Percentiles rank a stretch among this genome's conserved stretches.
Evolutionary conservation across 169 alveolate species (phyloP).

Genomic region (Prorocentrum cordatum): DNA sequence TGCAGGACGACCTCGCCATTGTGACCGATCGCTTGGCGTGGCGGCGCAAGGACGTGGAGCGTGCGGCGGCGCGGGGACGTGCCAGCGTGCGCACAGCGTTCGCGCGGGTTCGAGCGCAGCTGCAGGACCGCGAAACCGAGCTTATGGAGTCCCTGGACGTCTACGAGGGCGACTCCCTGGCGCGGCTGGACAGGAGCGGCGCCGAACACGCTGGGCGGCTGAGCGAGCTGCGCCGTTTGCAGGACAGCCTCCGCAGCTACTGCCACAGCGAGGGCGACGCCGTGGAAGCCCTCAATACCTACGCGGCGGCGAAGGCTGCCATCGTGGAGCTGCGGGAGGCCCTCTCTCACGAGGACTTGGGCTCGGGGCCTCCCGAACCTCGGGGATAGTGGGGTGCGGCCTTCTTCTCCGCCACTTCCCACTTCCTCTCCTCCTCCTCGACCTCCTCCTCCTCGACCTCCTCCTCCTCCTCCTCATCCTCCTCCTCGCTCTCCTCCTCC

Average conservation of each 20-base stretch:
- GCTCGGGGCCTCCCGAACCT: background rate
- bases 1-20: slow-evolving; percentile 42
- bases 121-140: slow-evolving; percentile 29
- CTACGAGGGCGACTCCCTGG: slow-evolving; percentile 37
- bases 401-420: too few species aligned
- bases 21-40: slow-evolving; percentile 45
- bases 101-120: slow-evolving; percentile 35
- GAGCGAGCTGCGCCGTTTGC: background rate
- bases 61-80: slow-evolving; percentile 66
- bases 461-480: too few species aligned
- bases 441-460: too few species aligned
- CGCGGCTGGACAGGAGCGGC: slow-evolving; percentile 26
- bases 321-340: slow-evolving; percentile 32
- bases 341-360: background rate
- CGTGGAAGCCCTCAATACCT: slow-evolving; percentile 14
- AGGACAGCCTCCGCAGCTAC: slow-evolving; percentile 40
- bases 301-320: slow-evolving; percentile 52
- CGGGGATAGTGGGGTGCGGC: too few species aligned
- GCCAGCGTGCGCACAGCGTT: slow-evolving; percentile 63
- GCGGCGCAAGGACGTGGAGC: slow-evolving; percentile 66
- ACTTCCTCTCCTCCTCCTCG: too few species aligned
- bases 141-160: slow-evolving; percentile 50
- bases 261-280: slow-evolving; percentile 57
- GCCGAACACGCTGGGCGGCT: slow-evolving; percentile 27
- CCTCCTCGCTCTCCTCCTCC: too few species aligned